A percentile compares a stretch with the other conserved stretches of the same genome.
Conservation (phyloP, 345 rosid genomes). For the Firmiana major region DNA sequence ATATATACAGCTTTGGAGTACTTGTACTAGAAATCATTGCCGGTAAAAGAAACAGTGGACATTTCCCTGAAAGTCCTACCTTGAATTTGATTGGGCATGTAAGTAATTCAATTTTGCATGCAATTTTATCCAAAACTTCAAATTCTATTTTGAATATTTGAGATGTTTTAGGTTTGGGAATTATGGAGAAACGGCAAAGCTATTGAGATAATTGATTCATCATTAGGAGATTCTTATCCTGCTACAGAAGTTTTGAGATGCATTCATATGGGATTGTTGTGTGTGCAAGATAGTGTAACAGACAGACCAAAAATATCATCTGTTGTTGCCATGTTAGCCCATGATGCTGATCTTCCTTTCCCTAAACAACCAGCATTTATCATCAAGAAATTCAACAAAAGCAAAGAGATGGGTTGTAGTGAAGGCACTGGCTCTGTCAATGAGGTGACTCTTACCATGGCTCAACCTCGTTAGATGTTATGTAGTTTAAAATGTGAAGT, state of each 20-base stretch:
- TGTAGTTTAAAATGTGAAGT: no score
- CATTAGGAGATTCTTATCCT: constrained; percentile 21
- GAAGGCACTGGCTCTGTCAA: constrained; percentile 15
- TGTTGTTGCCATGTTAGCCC: constrained; percentile 42
- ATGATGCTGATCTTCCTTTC: constrained; percentile 29
- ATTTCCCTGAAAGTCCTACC: constrained; percentile 19
- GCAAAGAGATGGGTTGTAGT: constrained; percentile 8
- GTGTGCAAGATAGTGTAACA: constrained; percentile 48
- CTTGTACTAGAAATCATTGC: constrained; percentile 55
- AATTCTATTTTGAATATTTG: background rate
- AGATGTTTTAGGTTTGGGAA: constrained; percentile 47
- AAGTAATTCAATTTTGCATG: constrained; percentile 18
- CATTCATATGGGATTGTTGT: constrained; percentile 54
- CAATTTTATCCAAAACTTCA: background rate
- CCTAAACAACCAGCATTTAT: constrained; percentile 49
- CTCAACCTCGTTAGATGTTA: constrained; percentile 13
- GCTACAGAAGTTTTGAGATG: constrained; percentile 36
- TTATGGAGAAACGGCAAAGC: constrained; percentile 37
- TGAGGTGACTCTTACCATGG: background rate
- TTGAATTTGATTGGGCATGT: constrained; percentile 48
- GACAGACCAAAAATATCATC: constrained; percentile 51
- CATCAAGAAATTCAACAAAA: constrained; percentile 7
- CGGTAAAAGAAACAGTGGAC: constrained; percentile 36
- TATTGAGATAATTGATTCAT: constrained; percentile 29
- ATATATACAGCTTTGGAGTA: constrained; percentile 66